Base-by-base conservation (phyloP, 2,329 filamentous ascomycete species). In the Venturia pyrina region DNA sequence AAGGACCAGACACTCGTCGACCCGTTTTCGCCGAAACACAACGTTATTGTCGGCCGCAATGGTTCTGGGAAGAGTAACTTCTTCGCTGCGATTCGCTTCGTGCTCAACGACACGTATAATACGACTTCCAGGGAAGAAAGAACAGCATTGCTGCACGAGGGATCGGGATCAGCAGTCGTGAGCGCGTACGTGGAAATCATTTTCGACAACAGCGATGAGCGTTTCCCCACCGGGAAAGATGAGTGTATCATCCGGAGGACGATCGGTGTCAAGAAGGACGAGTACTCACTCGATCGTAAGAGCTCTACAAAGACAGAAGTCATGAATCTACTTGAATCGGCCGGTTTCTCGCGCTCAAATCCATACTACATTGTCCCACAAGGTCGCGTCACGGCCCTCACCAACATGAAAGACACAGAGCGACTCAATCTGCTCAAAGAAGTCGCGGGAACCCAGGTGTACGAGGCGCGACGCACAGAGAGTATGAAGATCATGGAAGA, bases 51-150 rank as follows among this genome's bases (percentile, higher is more conserved):
- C 73, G 95, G 95, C 71, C 93, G 95, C 81, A 99, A 99, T 87
- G 95, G 95, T 70, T 98, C 95, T 2, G 95, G 95, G 74, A 99
- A 99, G 84, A 97, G 92, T 77, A 99, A 99, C 80, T 99, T 99
- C 85, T 99, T 99, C 79, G 93, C 95, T 63, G 95, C 95, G 57
- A 97, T 99, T 78, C 92, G 95, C 67, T 99, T 99, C 79, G 96
- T 98, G 59, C 88, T 99, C 69, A 95, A 93, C 78, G 95, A 99
- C 86, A 91, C 92, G 70, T 99, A 99, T 78, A 96, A 90, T 57
- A 90, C 96, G 76, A 91, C 99, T 86, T 91, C 89, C 69, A 89
- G 93, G 72, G 95, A 99, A 76, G 93, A 99, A 81, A 91, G 95
- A 68, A 92, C 96, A 78, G 92, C 91, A 40, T 85, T 99, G 44